Base-by-base conservation (phyloP, 2,329 filamentous ascomycete genomes). In the Amauroascus verrucosus region DNA sequence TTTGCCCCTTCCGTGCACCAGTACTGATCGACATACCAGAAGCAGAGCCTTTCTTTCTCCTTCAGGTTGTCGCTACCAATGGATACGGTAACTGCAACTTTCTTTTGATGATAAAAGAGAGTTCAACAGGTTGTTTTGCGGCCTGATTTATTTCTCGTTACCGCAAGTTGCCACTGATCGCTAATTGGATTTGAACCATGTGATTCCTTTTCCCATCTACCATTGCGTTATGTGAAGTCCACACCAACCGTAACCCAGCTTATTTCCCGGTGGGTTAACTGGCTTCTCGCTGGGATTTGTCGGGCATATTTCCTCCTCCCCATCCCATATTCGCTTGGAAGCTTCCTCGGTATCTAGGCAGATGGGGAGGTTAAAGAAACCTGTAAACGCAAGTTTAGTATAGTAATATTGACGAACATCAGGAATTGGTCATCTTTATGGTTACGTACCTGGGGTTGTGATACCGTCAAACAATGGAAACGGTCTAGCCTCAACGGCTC, bases 1-100 rank as follows among this genome's bases (percentile, higher is more conserved):
- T 51, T 26, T 32, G 37, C 48, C 1, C 48, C 48, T 51, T 51
- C 48, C 4, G 50, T 46, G 41, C 50, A 52, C 50, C 50, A 52
- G 43, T 46, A 24, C 37, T 52, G 50, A 26, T 52, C 50, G 16
- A 40, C 46, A 26, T 52, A 52, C 50, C 50, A 52, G 50, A 52
- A 52, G 38, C 50, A 52, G 6, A 52, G 24, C 38, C 48, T 40
- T 22, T 45, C 26, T n/a, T 20, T 32, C 5, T 35, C 30, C 9
- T 46, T 40, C 18, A 3, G 22, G 22, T 51, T 33, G 16, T 45
- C 28, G 26, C 43, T 41, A 13, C 43, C 44, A 53, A 53, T 40
- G n/a, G 33, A 20, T 11, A 53, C 44, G 30, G 44, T 28, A 47
- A 9, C 18, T 48, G 44, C 33, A 53, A 20, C 14, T 48, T 38